Base-by-base conservation (phyloP, 352 stramenopile genomes). In the Globisporangium carolinianum region DNA sequence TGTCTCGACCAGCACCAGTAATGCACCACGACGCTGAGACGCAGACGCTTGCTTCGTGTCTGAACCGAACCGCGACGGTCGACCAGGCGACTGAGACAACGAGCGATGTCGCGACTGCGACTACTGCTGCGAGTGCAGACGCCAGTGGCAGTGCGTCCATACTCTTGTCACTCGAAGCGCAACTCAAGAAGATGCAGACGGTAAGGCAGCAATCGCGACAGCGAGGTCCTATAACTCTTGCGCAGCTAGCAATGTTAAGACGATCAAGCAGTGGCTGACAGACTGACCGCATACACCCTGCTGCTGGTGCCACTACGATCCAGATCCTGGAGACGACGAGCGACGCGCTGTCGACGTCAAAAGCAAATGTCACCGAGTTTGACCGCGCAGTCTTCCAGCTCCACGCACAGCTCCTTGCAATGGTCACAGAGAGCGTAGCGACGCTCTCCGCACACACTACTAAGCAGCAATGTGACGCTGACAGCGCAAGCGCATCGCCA, bases 311-410 rank as follows among this genome's bases (percentile, higher is more conserved):
- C 15, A 18, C 14, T 50, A 6, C 15, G n/a, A 18, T 58, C 18
- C 52, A 81, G 72, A 65, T 78, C 7, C 61, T 81, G 4, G 32
- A 57, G 43, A 78, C 69, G 14, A 71, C 60, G 24, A 62, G 58
- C 17, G 47, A 47, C 12, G 65, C 69, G 5, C 15, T 76, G 49
- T 63, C 56, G 6, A 39, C 54, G 0, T 57, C 52, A 4, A 60
- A 63, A 3, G 24, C 35, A 51, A 42, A 32, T 67, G 10, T 1
- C 1, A 73, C 53, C 37, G 67, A 77, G 46, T 68, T 75, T 7
- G 69, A 77, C 39, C 59, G 53, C 9, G 60, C 72, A 3, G 51
- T 81, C 0, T 49, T 66, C 15, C 69, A 81, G 47, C 55, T 81
- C 1, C 72, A 78, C 39, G 56, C 58, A 11, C 69, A 81, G 51